These are phyloP conservation scores for Ophiostoma sp. DNA, from an alignment of 2,329 filamentous ascomycete species.

Conservation along the genomic window DNA sequence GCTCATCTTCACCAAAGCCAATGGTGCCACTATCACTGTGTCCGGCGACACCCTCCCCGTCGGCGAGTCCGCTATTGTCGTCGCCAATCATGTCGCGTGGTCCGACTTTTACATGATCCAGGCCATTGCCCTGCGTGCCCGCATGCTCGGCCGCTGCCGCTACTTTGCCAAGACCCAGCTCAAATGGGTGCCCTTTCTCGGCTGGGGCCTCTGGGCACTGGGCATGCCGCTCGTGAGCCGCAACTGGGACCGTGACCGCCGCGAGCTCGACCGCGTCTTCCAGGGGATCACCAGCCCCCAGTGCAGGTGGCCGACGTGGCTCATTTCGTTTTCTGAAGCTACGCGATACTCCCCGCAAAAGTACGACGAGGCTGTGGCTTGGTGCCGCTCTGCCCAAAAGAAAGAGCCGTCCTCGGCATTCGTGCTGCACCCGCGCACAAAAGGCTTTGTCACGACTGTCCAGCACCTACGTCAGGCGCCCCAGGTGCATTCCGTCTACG, in stretches of 20 bases:
- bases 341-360: conserved; percentile 53
- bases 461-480: conserved; percentile 47
- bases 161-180: conserved; percentile 60
- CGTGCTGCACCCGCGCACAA: conserved; percentile 4
- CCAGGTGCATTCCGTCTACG: conserved; percentile 51
- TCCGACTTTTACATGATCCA: conserved; percentile 61
- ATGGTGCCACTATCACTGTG: conserved; percentile 48
- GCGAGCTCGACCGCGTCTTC: conserved; percentile 54
- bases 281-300: conserved; percentile 43
- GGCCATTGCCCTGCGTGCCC: conserved; percentile 46
- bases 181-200: conserved; percentile 54
- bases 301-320: conserved; percentile 53
- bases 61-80: conserved; percentile 55
- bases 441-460: conserved; percentile 36
- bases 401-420: conserved; percentile 39
- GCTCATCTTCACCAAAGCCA: conserved; percentile 48
- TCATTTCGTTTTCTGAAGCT: conserved; percentile 60
- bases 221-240: conserved; percentile 59
- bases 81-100: conserved; percentile 58
- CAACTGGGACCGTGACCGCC: conserved; percentile 52
- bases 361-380: conserved; percentile 45
- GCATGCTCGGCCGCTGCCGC: conserved; percentile 56
- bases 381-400: conserved; percentile 52
- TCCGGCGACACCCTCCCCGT: conserved; percentile 48
- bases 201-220: conserved; percentile 61